These are phyloP conservation scores for Trifolium repens DNA, from an alignment of 306 rosid species.

Conservation along the genomic window DNA sequence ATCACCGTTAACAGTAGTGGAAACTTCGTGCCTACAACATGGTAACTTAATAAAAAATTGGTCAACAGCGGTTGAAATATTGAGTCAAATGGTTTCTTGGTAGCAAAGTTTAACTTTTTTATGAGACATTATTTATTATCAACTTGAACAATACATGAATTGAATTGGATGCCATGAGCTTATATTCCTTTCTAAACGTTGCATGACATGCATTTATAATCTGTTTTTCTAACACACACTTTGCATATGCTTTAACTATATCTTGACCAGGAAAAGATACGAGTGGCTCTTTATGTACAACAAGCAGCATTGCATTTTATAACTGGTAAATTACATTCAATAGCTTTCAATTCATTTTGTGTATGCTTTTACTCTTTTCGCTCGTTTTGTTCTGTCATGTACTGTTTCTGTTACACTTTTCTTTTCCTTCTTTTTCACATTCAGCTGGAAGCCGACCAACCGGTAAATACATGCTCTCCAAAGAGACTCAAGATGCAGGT, in stretches of 20 bases:
- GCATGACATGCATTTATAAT: slow-evolving; percentile 40
- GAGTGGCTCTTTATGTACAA: slow-evolving; percentile 73
- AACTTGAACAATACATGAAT: neutral
- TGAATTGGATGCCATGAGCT: neutral
- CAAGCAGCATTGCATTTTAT: slow-evolving; percentile 85
- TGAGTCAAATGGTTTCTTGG: neutral
- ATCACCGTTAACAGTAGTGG: too few relatives aligned
- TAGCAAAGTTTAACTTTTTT: neutral
- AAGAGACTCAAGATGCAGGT: slow-evolving; percentile 66
- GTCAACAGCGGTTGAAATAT: neutral
- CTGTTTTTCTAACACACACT: neutral
- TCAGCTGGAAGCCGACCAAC: slow-evolving; percentile 60
- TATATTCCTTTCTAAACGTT: slow-evolving; percentile 15
- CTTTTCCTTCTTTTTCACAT: slow-evolving; percentile 4
- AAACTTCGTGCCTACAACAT: too few relatives aligned
- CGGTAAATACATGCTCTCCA: slow-evolving; percentile 47
- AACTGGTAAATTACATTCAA: slow-evolving; percentile 50
- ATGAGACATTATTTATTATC: too few relatives aligned
- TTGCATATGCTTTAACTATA: slow-evolving; percentile 37
- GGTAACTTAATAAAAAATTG: too few relatives aligned
- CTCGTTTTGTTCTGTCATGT: neutral
- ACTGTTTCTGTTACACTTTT: slow-evolving; percentile 7
- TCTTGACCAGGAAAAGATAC: slow-evolving; percentile 72
- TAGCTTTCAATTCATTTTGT: neutral
- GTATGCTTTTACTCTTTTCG: neutral